Conservation (phyloP, 208 protist genomes). For the Leishmania gerbilli region DNA sequence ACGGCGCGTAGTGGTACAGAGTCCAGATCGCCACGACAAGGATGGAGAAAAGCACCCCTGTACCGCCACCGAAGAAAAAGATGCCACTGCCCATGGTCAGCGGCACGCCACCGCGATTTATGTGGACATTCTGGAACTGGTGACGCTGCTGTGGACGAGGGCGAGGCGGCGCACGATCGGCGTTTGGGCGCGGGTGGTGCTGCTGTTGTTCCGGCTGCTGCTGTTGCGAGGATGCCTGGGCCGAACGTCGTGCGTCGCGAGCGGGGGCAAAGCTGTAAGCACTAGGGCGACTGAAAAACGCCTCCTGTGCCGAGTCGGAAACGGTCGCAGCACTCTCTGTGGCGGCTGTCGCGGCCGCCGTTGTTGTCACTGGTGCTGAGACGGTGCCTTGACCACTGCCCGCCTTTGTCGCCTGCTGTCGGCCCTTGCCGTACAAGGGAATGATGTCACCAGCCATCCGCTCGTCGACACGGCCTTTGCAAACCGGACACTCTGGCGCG, state of each 20-base stretch:
- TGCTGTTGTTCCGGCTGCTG: constrained; percentile 10
- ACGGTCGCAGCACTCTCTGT: not conserved
- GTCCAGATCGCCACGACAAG: constrained; percentile 39
- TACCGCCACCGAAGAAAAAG: constrained; percentile 49
- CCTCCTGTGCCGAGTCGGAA: constrained; percentile 15
- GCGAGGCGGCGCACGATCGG: constrained; percentile 49
- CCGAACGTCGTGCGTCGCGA: constrained; percentile 1
- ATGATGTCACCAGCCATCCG: constrained; percentile 68
- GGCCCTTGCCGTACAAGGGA: constrained; percentile 77
- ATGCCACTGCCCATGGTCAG: constrained; percentile 50
- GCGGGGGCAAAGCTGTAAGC: constrained; percentile 28
- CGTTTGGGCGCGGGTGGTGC: constrained; percentile 43
- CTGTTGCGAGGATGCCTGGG: not conserved
- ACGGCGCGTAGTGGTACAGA: constrained; percentile 54
- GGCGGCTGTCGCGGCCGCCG: not conserved
- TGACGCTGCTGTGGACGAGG: constrained; percentile 31
- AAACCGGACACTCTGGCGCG: constrained; percentile 69
- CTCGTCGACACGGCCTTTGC: constrained; percentile 74
- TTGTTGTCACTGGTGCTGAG: not conserved
- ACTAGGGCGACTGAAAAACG: constrained; percentile 29
- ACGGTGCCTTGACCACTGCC: not conserved
- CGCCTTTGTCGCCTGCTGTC: constrained; percentile 8
- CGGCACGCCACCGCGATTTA: constrained; percentile 32
- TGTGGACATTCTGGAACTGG: constrained; percentile 18
- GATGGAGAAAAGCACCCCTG: constrained; percentile 36